A percentile compares a stretch with the other conserved stretches of the same genome.
phyloP scores from a whole-genome alignment of 345 rosid genomes.

The Eucalyptus marginata region DNA sequence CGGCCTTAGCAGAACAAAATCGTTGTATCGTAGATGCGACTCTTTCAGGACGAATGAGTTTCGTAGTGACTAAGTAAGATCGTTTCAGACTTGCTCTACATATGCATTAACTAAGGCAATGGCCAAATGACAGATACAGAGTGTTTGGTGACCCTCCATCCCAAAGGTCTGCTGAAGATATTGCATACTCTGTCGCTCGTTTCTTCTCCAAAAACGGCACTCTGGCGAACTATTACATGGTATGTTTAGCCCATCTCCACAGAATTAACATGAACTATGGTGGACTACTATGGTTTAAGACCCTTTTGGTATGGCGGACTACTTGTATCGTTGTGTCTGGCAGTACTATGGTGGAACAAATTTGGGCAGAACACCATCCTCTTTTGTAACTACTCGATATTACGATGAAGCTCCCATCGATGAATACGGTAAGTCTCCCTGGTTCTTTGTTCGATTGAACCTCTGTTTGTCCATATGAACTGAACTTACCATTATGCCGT shows the following conservation, averaged over 20 bases:
- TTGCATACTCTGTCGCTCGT: conserved; percentile 30
- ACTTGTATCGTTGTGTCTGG: not conserved
- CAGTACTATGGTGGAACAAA: conserved; percentile 50
- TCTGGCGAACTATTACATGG: conserved; percentile 47
- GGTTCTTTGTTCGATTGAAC: not conserved
- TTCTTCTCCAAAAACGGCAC: conserved; percentile 41
- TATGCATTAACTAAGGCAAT: not conserved
- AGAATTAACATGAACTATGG: not conserved
- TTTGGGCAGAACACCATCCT: conserved; percentile 20
- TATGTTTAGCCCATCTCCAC: not conserved
- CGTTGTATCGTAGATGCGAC: not conserved
- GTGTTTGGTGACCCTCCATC: conserved; percentile 49
- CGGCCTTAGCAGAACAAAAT: not conserved
- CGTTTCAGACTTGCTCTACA: not conserved
- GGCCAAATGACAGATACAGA: conserved; percentile 16
- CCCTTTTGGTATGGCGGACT: not conserved
- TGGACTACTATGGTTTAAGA: not conserved
- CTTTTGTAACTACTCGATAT: conserved; percentile 36
- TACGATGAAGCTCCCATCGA: conserved; percentile 48
- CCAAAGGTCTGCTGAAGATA: conserved; percentile 28
- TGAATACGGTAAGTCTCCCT: conserved; percentile 20
- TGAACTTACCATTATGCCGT: not conserved
- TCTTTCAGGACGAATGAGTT: not conserved
- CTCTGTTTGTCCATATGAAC: not conserved
- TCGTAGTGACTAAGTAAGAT: not conserved